These are phyloP conservation scores for Anacardium occidentale DNA, from an alignment of 345 rosid genomes.

Conservation along the genomic window DNA sequence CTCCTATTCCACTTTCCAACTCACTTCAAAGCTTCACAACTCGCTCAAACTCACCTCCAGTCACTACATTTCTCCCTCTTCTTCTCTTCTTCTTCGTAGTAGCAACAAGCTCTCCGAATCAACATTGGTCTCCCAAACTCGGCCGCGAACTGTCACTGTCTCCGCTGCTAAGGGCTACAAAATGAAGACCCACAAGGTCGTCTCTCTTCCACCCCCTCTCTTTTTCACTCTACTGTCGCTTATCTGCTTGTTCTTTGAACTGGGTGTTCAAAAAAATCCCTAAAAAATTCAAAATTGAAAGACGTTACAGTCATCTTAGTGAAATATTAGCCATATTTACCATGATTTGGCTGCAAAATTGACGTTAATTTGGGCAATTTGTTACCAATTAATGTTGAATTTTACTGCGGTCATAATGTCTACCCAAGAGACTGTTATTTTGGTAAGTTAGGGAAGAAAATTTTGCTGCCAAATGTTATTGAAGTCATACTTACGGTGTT, in stretches of 20 bases:
- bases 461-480: too few relatives aligned
- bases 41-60: conserved; percentile 53
- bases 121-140: conserved; percentile 29
- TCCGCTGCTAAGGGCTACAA: conserved; percentile 86
- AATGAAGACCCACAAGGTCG: conserved; percentile 95
- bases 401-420: too few relatives aligned
- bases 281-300: background rate
- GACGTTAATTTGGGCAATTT: too few relatives aligned
- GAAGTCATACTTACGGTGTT: too few relatives aligned
- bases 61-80: conserved; percentile 49
- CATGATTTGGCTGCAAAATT: too few relatives aligned
- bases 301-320: too few relatives aligned
- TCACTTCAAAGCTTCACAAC: conserved; percentile 35
- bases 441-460: too few relatives aligned
- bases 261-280: background rate
- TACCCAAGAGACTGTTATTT: too few relatives aligned
- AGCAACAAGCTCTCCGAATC: conserved; percentile 27
- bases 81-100: conserved; percentile 32
- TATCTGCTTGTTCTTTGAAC: background rate
- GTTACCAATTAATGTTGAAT: too few relatives aligned
- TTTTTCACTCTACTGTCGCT: background rate
- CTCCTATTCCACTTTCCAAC: conserved; percentile 26
- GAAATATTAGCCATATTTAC: too few relatives aligned
- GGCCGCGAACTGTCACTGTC: conserved; percentile 51
- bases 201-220: conserved; percentile 28